Conservation (phyloP, 2,329 filamentous ascomycete genomes). For the Mariannaea elegans region DNA sequence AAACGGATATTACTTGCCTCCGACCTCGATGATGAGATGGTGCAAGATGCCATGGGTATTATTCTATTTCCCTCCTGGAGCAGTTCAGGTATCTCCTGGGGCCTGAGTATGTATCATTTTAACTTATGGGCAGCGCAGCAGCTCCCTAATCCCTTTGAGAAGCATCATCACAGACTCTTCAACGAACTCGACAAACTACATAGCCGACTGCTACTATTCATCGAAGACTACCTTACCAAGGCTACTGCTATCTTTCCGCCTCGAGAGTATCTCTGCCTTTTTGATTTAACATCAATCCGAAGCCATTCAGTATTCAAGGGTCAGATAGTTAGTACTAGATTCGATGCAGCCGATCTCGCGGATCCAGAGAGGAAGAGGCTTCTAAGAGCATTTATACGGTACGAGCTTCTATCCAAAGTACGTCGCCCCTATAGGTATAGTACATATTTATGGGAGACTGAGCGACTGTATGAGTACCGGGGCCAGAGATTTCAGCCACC, state of each 20-base stretch:
- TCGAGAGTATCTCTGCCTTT: conserved; percentile 20
- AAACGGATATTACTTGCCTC: background rate
- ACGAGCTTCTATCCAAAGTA: conserved; percentile 13
- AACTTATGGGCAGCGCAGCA: background rate
- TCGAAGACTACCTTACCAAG: conserved; percentile 31
- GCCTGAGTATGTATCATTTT: too few relatives aligned
- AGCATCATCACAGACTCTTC: background rate
- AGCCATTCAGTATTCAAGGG: conserved; percentile 15
- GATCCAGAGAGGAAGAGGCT: conserved; percentile 10
- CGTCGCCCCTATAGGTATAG: too few relatives aligned
- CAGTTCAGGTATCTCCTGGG: background rate
- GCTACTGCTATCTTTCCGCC: conserved; percentile 20
- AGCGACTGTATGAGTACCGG: background rate
- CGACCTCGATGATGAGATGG: conserved; percentile 21
- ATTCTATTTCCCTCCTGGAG: conserved; percentile 8
- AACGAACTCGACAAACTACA: background rate
- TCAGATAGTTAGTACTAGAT: background rate
- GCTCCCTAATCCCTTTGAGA: conserved; percentile 17
- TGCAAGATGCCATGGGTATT: conserved; percentile 25
- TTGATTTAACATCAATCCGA: background rate
- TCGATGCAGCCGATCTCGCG: conserved; percentile 7
- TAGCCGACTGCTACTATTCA: conserved; percentile 5
- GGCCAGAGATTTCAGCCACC: background rate
- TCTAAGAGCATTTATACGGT: conserved; percentile 15
- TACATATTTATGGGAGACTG: too few relatives aligned